Conservation (phyloP, 306 rosid genomes). For the Quercus agrifolia region DNA sequence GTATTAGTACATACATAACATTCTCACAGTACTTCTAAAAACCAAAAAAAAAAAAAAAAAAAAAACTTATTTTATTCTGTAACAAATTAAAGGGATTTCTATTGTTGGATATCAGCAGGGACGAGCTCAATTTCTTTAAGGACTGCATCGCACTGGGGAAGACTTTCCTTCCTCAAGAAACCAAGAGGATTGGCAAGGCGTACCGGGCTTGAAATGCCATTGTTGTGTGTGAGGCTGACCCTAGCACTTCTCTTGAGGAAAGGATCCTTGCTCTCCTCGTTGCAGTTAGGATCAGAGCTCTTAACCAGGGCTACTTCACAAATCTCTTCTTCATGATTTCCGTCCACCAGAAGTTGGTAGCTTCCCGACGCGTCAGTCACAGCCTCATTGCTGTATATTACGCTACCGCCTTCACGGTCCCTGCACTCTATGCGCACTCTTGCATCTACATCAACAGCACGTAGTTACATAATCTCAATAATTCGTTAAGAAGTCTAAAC, state of each 20-base stretch:
- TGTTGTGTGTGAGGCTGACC: conserved; percentile 55
- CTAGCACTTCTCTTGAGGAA: conserved; percentile 35
- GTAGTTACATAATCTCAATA: not conserved
- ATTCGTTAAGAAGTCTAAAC: no score
- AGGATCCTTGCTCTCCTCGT: conserved; percentile 18
- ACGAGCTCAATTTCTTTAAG: conserved; percentile 59
- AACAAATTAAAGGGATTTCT: not conserved
- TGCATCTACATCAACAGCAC: conserved; percentile 41
- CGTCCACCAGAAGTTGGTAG: conserved; percentile 45
- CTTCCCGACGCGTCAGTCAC: conserved; percentile 37
- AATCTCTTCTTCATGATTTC: conserved; percentile 69
- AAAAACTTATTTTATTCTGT: not conserved
- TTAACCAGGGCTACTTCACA: conserved; percentile 46
- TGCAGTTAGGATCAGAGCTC: conserved; percentile 45
- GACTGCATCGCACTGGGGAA: conserved; percentile 35
- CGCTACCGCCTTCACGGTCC: conserved; percentile 20
- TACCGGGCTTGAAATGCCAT: conserved; percentile 40
- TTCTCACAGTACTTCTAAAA: not conserved
- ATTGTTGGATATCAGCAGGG: not conserved
- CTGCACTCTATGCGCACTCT: conserved; percentile 51
- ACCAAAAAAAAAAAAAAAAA: not conserved
- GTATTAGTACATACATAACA: not conserved
- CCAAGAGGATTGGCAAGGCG: conserved; percentile 79
- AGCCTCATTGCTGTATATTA: conserved; percentile 40
- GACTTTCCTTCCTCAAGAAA: conserved; percentile 42